phyloP scores from a whole-genome alignment of 2,329 filamentous ascomycete species.

The Colletotrichum sp. region DNA sequence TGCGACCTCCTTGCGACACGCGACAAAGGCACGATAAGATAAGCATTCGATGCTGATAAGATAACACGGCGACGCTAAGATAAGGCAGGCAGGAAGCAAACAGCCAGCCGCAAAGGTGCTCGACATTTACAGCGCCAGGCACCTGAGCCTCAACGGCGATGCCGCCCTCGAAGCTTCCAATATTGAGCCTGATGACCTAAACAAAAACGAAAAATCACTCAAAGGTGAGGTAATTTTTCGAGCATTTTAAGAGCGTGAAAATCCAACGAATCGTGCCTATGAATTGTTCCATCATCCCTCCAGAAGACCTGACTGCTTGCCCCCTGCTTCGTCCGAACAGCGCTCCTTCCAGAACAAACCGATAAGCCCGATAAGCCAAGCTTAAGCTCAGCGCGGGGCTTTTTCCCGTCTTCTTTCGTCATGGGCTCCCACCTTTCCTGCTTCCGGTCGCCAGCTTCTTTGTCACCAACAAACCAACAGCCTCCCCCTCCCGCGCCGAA shows the following conservation, averaged over 20 bases:
- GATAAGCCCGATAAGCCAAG: not conserved
- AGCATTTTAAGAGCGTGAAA: not conserved
- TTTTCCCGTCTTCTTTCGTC: constrained; percentile 1
- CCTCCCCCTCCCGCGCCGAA: not conserved
- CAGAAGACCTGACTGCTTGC: not conserved
- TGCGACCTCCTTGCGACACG: not conserved
- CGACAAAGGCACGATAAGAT: constrained; percentile 11
- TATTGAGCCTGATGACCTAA: not conserved
- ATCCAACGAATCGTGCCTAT: not conserved
- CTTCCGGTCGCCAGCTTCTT: not conserved
- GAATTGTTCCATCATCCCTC: not conserved
- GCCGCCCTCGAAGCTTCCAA: not conserved
- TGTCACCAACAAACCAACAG: not conserved
- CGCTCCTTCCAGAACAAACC: not conserved
- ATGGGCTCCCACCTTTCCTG: constrained; percentile 1
- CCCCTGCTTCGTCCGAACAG: not conserved
- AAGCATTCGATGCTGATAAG: not conserved
- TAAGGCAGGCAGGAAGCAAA: not conserved
- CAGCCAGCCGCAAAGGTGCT: not conserved
- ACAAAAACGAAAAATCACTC: not conserved
- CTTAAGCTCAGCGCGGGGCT: constrained; percentile 7
- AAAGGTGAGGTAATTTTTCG: not conserved
- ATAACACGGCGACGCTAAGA: not conserved
- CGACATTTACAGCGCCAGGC: not conserved
- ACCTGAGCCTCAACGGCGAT: not conserved